phyloP scores from a whole-genome alignment of 495 filamentous ascomycete species.

The Xylona heveae region DNA sequence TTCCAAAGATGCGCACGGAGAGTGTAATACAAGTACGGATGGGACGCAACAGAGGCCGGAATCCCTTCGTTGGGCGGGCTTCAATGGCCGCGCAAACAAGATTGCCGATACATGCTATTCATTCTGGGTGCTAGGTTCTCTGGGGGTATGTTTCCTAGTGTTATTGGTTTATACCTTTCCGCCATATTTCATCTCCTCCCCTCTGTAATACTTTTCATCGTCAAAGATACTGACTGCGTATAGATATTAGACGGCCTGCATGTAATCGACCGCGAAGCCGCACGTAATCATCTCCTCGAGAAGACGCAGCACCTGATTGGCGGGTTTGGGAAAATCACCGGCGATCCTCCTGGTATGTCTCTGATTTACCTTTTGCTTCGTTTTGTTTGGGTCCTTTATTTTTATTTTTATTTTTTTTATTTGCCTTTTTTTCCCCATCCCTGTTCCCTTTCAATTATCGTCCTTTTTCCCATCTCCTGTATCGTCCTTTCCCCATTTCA shows the following conservation, averaged over 20 bases:
- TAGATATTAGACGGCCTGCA: constrained; percentile 42
- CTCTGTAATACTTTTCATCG: background rate
- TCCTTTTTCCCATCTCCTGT: too few species aligned
- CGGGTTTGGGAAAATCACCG: constrained; percentile 70
- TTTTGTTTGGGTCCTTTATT: too few species aligned
- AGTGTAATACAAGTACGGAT: constrained; percentile 10
- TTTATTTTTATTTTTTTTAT: too few species aligned
- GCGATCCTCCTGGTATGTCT: constrained; percentile 44
- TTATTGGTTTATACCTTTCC: background rate
- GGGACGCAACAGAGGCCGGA: constrained; percentile 18
- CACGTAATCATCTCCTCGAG: constrained; percentile 59
- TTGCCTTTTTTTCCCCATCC: too few species aligned
- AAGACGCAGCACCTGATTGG: constrained; percentile 83
- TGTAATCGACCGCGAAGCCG: constrained; percentile 35
- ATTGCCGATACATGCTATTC: constrained; percentile 80
- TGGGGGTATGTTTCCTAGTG: constrained; percentile 26
- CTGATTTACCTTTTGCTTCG: too few species aligned
- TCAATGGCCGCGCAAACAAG: constrained; percentile 83
- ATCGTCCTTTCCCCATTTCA: background rate
- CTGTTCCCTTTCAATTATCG: too few species aligned
- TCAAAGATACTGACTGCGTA: background rate
- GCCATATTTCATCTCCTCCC: constrained; percentile 1
- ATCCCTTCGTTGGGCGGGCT: constrained; percentile 35
- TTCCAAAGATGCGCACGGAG: too few species aligned
- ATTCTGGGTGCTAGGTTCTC: constrained; percentile 66